Evolutionary conservation across 345 rosid species (phyloP).

Genomic region (Eutrema japonicum): DNA sequence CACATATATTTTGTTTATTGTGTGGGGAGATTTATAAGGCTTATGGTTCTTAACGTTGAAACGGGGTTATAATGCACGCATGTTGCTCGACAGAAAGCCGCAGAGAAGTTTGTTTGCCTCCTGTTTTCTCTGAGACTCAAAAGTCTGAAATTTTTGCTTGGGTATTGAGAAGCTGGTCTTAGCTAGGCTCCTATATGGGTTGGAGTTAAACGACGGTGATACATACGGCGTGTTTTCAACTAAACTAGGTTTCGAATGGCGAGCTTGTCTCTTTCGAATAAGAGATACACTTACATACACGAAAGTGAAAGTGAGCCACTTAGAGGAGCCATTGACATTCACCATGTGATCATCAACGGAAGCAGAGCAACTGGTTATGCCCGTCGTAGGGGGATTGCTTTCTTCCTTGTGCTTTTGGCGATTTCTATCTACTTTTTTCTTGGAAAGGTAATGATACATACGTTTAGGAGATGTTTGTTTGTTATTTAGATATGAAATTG

Average conservation of each 20-base stretch:
- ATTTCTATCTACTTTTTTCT: conserved; percentile 46
- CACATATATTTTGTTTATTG: neutral
- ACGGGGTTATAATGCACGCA: conserved; percentile 19
- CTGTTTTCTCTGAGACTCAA: conserved; percentile 6
- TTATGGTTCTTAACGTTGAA: conserved; percentile 1
- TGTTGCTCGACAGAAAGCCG: conserved; percentile 38
- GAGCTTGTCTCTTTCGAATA: conserved; percentile 44
- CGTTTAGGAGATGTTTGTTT: neutral
- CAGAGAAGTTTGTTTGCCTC: neutral
- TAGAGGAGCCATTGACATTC: conserved; percentile 56
- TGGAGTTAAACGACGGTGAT: conserved; percentile 24
- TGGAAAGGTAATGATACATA: conserved; percentile 51
- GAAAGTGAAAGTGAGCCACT: conserved; percentile 51
- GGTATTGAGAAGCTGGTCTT: conserved; percentile 27
- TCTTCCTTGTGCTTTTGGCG: conserved; percentile 46
- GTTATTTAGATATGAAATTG: neutral
- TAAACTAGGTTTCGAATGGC: conserved; percentile 46
- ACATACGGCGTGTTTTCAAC: neutral
- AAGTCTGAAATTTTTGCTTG: conserved; percentile 16
- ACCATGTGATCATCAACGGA: conserved; percentile 59
- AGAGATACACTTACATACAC: conserved; percentile 52
- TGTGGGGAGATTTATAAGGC: neutral
- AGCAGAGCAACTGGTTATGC: conserved; percentile 44
- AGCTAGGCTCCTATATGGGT: conserved; percentile 3
- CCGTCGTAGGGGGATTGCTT: conserved; percentile 41